Evolutionary conservation across 768 basidiomycete species (phyloP).

Genomic region (Agaricus bisporus): DNA sequence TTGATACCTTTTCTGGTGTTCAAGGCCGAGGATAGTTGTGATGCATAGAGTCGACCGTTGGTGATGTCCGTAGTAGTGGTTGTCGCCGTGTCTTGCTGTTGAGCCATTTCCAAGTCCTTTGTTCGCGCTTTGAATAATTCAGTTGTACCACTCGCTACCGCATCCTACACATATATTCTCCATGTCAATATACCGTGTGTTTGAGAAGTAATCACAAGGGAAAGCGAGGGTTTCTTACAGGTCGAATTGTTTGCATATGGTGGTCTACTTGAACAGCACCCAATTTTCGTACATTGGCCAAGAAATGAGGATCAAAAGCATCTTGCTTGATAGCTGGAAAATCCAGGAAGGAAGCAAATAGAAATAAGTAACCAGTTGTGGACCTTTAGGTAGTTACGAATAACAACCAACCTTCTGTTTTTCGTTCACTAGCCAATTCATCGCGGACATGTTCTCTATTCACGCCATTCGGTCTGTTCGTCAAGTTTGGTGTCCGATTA

Average conservation of each 20-base stretch:
- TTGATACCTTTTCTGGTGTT: conserved; percentile 2
- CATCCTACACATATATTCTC: neutral
- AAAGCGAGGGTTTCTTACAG: neutral
- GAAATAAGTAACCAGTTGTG: too few relatives aligned
- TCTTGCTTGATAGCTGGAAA: conserved; percentile 54
- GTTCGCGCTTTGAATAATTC: conserved; percentile 2
- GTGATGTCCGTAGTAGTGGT: neutral
- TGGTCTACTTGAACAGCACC: conserved; percentile 71
- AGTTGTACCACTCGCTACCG: neutral
- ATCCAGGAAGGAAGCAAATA: neutral
- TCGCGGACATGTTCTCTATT: neutral
- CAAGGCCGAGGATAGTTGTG: neutral
- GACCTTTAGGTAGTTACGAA: too few relatives aligned
- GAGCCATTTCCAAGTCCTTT: neutral
- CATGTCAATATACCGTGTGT: too few relatives aligned
- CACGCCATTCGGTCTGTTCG: conserved; percentile 9
- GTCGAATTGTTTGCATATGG: conserved; percentile 14
- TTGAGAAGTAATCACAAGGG: too few relatives aligned
- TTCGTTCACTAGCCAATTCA: conserved; percentile 42
- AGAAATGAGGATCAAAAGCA: conserved; percentile 64
- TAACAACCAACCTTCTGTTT: conserved; percentile 41
- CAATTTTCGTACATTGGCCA: conserved; percentile 55
- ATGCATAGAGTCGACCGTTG: neutral
- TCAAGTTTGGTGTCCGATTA: conserved; percentile 27
- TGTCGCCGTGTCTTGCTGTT: neutral